Evolutionary conservation across 805 yeast genomes (phyloP), one percentile per base, ranked within the genome.

Genomic region (Saturnispora quitensis): DNA sequence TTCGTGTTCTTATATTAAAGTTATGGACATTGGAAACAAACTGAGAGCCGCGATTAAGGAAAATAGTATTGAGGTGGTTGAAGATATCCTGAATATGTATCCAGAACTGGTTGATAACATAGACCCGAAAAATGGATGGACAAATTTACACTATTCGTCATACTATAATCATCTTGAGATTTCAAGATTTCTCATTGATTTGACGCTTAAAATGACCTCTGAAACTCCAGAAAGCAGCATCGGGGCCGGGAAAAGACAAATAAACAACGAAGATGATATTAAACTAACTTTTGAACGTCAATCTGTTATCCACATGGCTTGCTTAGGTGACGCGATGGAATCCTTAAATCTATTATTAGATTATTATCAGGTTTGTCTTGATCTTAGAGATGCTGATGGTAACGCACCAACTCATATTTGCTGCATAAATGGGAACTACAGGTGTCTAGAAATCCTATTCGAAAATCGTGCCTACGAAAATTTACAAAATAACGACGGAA

Each of bases 401-500:
- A 71, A 75, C 50, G 82, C 86, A 0, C 87, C 86, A 7, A 70
- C 84, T n/a, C 89, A 87, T 62, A 73, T 81, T 17, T 85, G 91
- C 15, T 78, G 86, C 35, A 67, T 71, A 13, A 64, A 71, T 40
- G 86, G 87, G 50, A 78, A 74, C 62, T 75, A 75, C 53, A 83
- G 81, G 36, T 83, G 90, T 56, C 71, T 84, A 45, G 78, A 75
- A 55, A 66, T 86, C 42, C 67, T 89, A 20, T 68, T 88, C 4
- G 84, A 84, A 36, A 77, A 84, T 51, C 93, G 90, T 8, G 95
- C 95, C 2, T 84, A 87, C 59, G 73, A 89, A 45, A 82, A 85
- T 58, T 64, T 80, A 4, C 82, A 80, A 50, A 96, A 93, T 62
- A 69, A 72, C 9, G 77, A 77, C 15, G 95, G 93, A 1, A 86